Evolutionary conservation across 176 grass and related monocot genomes (phyloP).

Genomic region (Saccharum officinarum): DNA sequence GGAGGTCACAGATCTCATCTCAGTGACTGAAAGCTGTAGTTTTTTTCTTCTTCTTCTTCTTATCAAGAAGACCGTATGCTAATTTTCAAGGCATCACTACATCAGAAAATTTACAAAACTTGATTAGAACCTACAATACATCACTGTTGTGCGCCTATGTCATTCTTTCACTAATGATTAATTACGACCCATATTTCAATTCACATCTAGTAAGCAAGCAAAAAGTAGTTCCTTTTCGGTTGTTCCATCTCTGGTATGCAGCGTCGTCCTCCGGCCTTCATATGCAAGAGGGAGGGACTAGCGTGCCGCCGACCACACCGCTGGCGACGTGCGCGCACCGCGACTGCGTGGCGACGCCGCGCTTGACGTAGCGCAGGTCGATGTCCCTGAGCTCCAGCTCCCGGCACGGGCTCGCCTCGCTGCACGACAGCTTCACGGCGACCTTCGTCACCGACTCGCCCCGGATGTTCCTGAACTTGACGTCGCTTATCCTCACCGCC

Average conservation of each 20-base stretch:
- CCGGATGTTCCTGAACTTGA: slow-evolving; percentile 63
- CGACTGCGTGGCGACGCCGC: slow-evolving; percentile 38
- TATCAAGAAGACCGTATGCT: not conserved
- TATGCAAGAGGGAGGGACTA: slow-evolving; percentile 45
- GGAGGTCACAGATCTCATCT: not conserved
- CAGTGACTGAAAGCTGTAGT: not conserved
- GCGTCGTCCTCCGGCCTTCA: not conserved
- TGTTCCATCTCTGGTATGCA: not conserved
- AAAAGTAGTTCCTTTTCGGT: not conserved
- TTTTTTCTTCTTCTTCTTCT: no score
- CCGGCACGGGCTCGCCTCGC: slow-evolving; percentile 40
- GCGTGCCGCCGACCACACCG: slow-evolving; percentile 40
- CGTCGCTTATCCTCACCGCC: slow-evolving; percentile 49
- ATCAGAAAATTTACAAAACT: not conserved
- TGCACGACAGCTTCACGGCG: slow-evolving; percentile 57
- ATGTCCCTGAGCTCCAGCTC: slow-evolving; percentile 58
- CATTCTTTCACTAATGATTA: not conserved
- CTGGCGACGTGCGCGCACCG: slow-evolving; percentile 45
- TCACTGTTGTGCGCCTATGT: not conserved
- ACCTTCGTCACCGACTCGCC: slow-evolving; percentile 49
- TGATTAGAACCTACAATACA: not conserved
- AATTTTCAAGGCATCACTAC: not conserved
- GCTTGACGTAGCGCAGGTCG: slow-evolving; percentile 49
- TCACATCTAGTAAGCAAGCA: not conserved
- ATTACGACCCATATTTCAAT: not conserved